Conservation (phyloP, 2,329 filamentous ascomycete genomes). For the Monosporascus sp. region DNA sequence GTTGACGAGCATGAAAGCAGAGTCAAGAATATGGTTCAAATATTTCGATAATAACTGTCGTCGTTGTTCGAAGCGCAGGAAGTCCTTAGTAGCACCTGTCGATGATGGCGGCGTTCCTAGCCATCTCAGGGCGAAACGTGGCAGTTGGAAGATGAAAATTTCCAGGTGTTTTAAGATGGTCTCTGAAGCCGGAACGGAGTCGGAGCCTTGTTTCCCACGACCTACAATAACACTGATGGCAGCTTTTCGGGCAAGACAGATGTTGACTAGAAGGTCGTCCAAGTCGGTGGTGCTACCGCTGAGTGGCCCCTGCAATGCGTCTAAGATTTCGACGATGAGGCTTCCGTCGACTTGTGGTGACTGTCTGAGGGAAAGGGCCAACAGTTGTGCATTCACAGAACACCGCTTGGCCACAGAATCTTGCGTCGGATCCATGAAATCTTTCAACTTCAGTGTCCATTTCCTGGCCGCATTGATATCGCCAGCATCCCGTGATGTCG, state of each 20-base stretch:
- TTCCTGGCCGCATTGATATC: slow-evolving; percentile 44
- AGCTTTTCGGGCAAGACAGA: slow-evolving; percentile 50
- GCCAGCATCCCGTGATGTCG: slow-evolving; percentile 40
- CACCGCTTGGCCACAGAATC: slow-evolving; percentile 46
- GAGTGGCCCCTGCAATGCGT: slow-evolving; percentile 51
- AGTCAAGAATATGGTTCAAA: slow-evolving; percentile 54
- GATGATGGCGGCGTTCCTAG: slow-evolving; percentile 51
- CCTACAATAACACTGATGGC: slow-evolving; percentile 42
- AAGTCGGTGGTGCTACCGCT: slow-evolving; percentile 55
- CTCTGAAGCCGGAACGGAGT: slow-evolving; percentile 5
- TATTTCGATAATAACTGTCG: slow-evolving; percentile 46
- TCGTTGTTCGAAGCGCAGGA: slow-evolving; percentile 57
- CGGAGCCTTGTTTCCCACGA: slow-evolving; percentile 5
- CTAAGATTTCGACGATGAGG: slow-evolving; percentile 43
- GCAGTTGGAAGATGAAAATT: slow-evolving; percentile 51
- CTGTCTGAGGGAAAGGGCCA: slow-evolving; percentile 48
- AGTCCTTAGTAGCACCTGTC: slow-evolving; percentile 48
- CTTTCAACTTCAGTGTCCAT: slow-evolving; percentile 48
- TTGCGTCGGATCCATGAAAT: slow-evolving; percentile 28
- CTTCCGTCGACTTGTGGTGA: slow-evolving; percentile 33
- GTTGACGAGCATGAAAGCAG: slow-evolving; percentile 52
- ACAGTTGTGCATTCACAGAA: slow-evolving; percentile 48
- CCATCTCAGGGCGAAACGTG: slow-evolving; percentile 57
- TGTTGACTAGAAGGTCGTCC: slow-evolving; percentile 53
- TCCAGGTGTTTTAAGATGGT: slow-evolving; percentile 38